Evolutionary conservation across 2,329 filamentous ascomycete species (phyloP), one percentile per base, ranked within the genome.

Genomic region (Penicillium hordei): DNA sequence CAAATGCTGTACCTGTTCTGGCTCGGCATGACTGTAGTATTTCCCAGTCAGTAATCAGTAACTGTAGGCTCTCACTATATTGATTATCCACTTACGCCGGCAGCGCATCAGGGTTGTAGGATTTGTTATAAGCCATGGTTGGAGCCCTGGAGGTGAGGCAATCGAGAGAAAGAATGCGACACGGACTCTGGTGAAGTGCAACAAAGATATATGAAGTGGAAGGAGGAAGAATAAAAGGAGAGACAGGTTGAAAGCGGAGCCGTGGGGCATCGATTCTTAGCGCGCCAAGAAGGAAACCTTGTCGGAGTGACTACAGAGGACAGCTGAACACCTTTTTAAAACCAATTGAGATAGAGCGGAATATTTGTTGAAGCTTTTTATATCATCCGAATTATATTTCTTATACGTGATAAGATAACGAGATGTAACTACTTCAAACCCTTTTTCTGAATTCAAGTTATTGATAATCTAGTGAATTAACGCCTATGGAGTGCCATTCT

Each of bases 81-180:
- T 13, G 55, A 27, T 3, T 27, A 33, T 31, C 25, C 2, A 78
- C 88, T 79, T 83, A 94, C 89, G 91, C 91, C 72, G 93, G 93
- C 63, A 99, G 86, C 73, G 92, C 90, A 81, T 99, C 93, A 34
- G 93, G 93, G 76, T 99, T 96, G 80, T 92, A 94, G 55, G 89
- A 86, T 75, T 87, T 87, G 78, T 96, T 96, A 83, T 97, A 97
- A 56, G 93, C 93, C 93, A 97, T 97, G 60, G 72, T 63, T 36
- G 59, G 57, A 51, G 19, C 9, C 13, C 45, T 48, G 8, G 2
- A 34, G 42, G 48, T 71, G 69, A 68, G 63, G 65, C 69, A 70
- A 65, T 58, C 27, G 39, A 53, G 55, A 33, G 50, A 13, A 44
- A 25, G 46, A 42, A 50, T 45, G 55, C 44, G 48, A 43, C 42